phyloP scores from a whole-genome alignment of 1,139 yeast species.

The Meyerozyma guilliermondii region DNA sequence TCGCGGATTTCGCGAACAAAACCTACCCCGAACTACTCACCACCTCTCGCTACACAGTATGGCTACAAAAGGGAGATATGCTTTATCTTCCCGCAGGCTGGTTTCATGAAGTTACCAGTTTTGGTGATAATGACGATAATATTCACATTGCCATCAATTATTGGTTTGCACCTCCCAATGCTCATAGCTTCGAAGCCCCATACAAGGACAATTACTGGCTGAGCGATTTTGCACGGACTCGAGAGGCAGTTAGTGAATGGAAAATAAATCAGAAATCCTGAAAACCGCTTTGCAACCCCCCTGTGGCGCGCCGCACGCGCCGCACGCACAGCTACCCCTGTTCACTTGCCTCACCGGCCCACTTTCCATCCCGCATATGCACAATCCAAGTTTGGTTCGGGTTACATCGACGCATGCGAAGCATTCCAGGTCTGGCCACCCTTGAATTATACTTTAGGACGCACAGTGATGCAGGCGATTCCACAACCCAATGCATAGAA shows the following conservation, averaged over 20 bases:
- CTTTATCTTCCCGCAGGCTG: slow-evolving; percentile 71
- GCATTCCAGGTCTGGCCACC: too few species aligned
- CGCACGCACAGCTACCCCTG: background rate
- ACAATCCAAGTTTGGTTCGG: too few species aligned
- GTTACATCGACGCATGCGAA: too few species aligned
- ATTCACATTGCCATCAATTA: slow-evolving; percentile 64
- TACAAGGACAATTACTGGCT: slow-evolving; percentile 50
- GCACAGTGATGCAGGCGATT: too few species aligned
- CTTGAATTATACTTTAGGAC: too few species aligned
- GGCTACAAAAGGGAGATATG: slow-evolving; percentile 60
- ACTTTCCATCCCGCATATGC: too few species aligned
- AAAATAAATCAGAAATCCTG: background rate
- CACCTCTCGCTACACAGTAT: slow-evolving; percentile 38
- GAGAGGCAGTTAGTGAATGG: slow-evolving; percentile 4
- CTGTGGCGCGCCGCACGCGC: background rate
- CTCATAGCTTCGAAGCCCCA: slow-evolving; percentile 19
- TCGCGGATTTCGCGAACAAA: slow-evolving; percentile 26
- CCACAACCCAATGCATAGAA: too few species aligned
- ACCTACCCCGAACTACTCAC: slow-evolving; percentile 46
- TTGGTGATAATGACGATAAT: slow-evolving; percentile 28
- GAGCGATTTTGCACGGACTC: slow-evolving; percentile 41
- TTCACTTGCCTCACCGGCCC: too few species aligned
- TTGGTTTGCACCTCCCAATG: slow-evolving; percentile 68
- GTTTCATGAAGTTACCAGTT: slow-evolving; percentile 80
- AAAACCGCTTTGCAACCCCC: background rate